Base-by-base conservation (phyloP, 169 alveolate genomes). In the Eimeria falciformis region DNA sequence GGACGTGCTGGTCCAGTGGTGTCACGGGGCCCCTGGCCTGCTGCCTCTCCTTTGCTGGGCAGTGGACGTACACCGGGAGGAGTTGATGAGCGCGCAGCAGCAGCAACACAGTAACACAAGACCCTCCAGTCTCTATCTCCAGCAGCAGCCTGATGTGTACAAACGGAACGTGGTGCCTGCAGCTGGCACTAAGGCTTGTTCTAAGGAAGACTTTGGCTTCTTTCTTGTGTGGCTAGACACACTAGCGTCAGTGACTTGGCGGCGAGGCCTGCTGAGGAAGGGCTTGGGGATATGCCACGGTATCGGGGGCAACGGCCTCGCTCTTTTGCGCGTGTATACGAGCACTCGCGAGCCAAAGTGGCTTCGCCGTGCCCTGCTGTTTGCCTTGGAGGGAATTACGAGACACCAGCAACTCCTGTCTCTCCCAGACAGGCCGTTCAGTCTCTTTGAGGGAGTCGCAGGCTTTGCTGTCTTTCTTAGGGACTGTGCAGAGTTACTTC, bases 1-100 rank as follows among this genome's bases (percentile, higher is more conserved):
- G 2, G 97, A 95, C 45, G 87, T 91, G 14, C 94, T 94, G 11
- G 92, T 96, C 29, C 98, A 97, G 82, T 97, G 96, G 92, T 97
- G 99, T 56, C 99, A 97, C 95, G 99, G 99, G 18, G 96, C 97
- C 47, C 95, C 98, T 14, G 98, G 98, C 14, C 96, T 97, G 5
- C 93, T 96, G 17, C 96, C 96, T 45, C 91, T 96, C 66, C 91
- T 96, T 45, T 73, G 95, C 53, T 71, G 83, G 83, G 83, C 83
- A 37, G 83, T 71, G 9, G 83, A 71, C 33, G 5, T 71, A 2
- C 83, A 71, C 56, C 21, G 58, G 43, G 83, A 43, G 27, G 92
- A 68, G 97, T 97, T 4, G 91, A 93, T 84, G 62, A 88, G 66
- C 46, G 91, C n/a, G 95, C 93, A 81, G 47, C 7, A 33, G 5